Evolutionary conservation across 805 yeast genomes (phyloP).

Genomic region (Saturnispora sanitii): DNA sequence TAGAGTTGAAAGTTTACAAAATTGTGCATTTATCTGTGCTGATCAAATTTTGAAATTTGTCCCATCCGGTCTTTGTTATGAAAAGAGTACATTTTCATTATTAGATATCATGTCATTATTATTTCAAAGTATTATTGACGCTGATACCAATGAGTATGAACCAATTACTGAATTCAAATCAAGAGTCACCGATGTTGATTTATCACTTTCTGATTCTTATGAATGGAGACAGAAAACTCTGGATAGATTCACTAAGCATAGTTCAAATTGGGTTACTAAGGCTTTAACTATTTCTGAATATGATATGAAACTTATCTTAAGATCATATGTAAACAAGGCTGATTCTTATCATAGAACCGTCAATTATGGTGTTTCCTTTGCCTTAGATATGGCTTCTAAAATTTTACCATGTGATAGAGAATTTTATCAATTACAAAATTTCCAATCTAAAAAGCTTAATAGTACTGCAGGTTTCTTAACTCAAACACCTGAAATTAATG

Average conservation of each 20-base stretch:
- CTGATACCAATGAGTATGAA: conserved; percentile 73
- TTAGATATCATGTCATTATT: conserved; percentile 72
- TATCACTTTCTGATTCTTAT: conserved; percentile 65
- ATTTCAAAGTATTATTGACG: conserved; percentile 73
- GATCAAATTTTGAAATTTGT: conserved; percentile 52
- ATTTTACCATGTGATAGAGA: conserved; percentile 62
- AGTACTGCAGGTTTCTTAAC: conserved; percentile 67
- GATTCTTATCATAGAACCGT: conserved; percentile 27
- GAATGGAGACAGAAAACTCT: conserved; percentile 67
- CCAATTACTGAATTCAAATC: conserved; percentile 62
- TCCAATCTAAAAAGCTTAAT: conserved; percentile 31
- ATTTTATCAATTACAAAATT: conserved; percentile 34
- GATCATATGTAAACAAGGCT: conserved; percentile 52
- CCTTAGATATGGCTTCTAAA: conserved; percentile 76
- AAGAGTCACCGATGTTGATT: conserved; percentile 33
- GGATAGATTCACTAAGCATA: conserved; percentile 43
- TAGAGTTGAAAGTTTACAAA: conserved; percentile 63
- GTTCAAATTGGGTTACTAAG: conserved; percentile 57
- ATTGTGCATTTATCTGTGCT: conserved; percentile 69
- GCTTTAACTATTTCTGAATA: conserved; percentile 51
- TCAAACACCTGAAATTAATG: conserved; percentile 60
- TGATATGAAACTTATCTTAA: conserved; percentile 72
- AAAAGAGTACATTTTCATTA: conserved; percentile 60
- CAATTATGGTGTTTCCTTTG: conserved; percentile 81
- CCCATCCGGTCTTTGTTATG: conserved; percentile 76